Base-by-base conservation (phyloP, 345 rosid genomes). In the Dovyalis caffra region DNA sequence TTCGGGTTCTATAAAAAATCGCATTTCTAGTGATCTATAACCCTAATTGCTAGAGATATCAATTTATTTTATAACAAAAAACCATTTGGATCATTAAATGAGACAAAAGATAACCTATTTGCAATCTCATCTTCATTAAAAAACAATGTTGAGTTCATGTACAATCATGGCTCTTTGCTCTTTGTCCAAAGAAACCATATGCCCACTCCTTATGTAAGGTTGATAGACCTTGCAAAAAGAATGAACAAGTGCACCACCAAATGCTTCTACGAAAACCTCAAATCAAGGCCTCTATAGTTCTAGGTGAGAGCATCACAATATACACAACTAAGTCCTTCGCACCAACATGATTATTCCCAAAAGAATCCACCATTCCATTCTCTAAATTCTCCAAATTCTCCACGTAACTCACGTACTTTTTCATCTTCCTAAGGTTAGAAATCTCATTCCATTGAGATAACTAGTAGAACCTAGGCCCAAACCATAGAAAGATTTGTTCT, bases 391-490 rank as follows among this genome's bases (percentile, higher is more conserved):
- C 99, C 77, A 95, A 78, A 66, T 87, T 84, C 53, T 86, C 72
- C 43, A 95, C 95, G 33, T 86, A 91, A 64, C 76, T 76, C 64
- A 74, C 64, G 83, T 91, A 95, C 68, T 87, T 94, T 75, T 81
- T 88, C 87, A 92, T 85, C 85, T 66, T 91, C 78, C 83, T 95
- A 4, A 97, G 99, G 82, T 97, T 85, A 45, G 99, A 76, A 95
- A 92, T 84, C 99, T 89, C 74, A 87, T 18, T 69, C 99, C 97
- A 77, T 85, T 78, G 33, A 90, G 82, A 76, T 83, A 88, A 81
- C 99, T 95, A 23, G 97, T 95, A 68, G 99, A 90, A 66, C 99
- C 99, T 34, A 92, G 89, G 53, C 99, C 99, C 15, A 92, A 92
- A 32, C 81, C 97, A 68, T 92, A 92, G 82, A 92, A 95, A 7